A percentile compares a stretch with the other conserved stretches of the same genome.
Evolutionary conservation across 768 basidiomycete genomes (phyloP).

Genomic region (Lactarius akahatsu): DNA sequence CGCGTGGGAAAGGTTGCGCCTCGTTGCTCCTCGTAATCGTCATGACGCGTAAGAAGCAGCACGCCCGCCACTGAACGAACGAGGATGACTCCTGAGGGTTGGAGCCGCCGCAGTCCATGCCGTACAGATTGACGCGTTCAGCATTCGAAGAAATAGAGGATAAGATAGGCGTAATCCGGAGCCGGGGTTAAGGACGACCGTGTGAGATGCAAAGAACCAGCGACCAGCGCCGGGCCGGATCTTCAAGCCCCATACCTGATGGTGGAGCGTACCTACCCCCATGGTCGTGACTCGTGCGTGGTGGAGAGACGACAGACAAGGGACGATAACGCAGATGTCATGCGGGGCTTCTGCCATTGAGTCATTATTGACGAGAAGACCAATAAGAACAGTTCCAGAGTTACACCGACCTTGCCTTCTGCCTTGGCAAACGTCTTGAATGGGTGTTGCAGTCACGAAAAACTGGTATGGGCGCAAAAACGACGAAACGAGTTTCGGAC

Average conservation of each 20-base stretch:
- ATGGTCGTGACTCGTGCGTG: background rate
- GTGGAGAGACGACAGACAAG: background rate
- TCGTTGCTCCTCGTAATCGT: background rate
- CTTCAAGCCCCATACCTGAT: background rate
- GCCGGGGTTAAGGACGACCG: background rate
- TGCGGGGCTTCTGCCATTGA: constrained; percentile 22
- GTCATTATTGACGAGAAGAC: background rate
- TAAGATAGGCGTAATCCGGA: background rate
- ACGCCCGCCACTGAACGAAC: background rate
- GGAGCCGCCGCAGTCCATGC: background rate
- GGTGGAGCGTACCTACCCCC: background rate
- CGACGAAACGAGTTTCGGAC: background rate
- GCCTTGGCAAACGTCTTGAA: background rate
- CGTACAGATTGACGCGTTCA: background rate
- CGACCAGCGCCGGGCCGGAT: background rate
- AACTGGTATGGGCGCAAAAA: background rate
- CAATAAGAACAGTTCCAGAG: background rate
- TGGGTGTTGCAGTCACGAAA: background rate
- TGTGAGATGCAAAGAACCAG: background rate
- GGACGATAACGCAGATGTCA: background rate
- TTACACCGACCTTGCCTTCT: background rate
- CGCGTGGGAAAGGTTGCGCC: background rate
- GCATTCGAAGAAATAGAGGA: background rate
- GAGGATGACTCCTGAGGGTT: background rate
- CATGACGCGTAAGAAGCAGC: background rate